A percentile compares a stretch with the other conserved stretches of the same genome.
phyloP scores from a whole-genome alignment of 805 yeast genomes.

The Barnettozyma sucrosica region DNA sequence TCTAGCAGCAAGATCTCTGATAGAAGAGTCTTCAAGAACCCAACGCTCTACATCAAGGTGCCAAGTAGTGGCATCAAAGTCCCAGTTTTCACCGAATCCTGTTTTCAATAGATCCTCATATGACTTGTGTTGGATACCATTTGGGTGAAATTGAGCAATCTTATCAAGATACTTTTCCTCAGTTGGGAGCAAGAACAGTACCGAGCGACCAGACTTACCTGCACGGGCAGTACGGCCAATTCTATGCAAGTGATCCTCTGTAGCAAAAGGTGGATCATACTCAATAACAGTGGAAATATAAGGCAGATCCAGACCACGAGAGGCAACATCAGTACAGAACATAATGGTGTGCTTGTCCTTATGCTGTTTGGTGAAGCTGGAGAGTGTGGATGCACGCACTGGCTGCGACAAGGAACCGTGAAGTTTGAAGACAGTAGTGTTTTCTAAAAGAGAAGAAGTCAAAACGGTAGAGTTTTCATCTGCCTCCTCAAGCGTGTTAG shows the following conservation, averaged over 20 bases:
- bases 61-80: slow-evolving; percentile 92
- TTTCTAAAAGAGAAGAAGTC: slow-evolving; percentile 48
- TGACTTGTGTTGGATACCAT: slow-evolving; percentile 43
- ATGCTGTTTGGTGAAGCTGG: slow-evolving; percentile 32
- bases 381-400: slow-evolving; percentile 65
- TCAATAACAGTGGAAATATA: slow-evolving; percentile 81
- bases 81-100: slow-evolving; percentile 62
- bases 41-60: slow-evolving; percentile 87
- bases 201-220: slow-evolving; percentile 78
- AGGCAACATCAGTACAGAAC: slow-evolving; percentile 96
- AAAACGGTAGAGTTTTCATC: slow-evolving; percentile 34
- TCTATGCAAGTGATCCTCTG: slow-evolving; percentile 94
- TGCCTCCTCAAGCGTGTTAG: slow-evolving; percentile 27
- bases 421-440: slow-evolving; percentile 54
- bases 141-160: slow-evolving; percentile 51
- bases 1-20: slow-evolving; percentile 62
- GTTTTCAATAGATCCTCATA: slow-evolving; percentile 41
- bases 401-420: slow-evolving; percentile 92
- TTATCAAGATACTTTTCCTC: slow-evolving; percentile 80
- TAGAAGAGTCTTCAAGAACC: slow-evolving; percentile 60
- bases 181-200: slow-evolving; percentile 81
- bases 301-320: slow-evolving; percentile 93
- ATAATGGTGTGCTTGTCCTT: slow-evolving; percentile 56
- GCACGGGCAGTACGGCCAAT: slow-evolving; percentile 98
- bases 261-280: slow-evolving; percentile 89